Conservation (phyloP, 164 flowering plant genomes). For the Stephania yunnanensis region DNA sequence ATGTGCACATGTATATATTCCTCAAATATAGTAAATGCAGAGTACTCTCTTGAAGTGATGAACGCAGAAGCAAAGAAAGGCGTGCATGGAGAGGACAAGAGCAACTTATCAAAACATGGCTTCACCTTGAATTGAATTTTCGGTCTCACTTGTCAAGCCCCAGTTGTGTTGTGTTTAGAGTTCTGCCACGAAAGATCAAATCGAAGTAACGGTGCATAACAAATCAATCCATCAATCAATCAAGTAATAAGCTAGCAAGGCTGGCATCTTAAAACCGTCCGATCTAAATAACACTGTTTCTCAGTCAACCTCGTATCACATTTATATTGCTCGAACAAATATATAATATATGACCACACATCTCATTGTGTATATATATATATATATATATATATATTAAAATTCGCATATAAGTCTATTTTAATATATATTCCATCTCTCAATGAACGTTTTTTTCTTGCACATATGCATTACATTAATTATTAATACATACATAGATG, state of each 20-base stretch:
- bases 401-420: not conserved
- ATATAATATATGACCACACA: too few relatives aligned
- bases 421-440: not conserved
- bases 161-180: not conserved
- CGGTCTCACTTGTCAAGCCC: not conserved
- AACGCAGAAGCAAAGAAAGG: not conserved
- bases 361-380: too few relatives aligned
- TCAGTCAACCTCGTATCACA: not conserved
- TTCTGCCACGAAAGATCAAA: not conserved
- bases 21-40: too few relatives aligned
- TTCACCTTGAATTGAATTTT: not conserved
- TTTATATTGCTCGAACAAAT: not conserved
- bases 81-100: not conserved
- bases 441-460: not conserved
- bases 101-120: not conserved
- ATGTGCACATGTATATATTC: too few relatives aligned
- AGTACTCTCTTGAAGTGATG: too few relatives aligned
- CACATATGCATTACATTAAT: too few relatives aligned
- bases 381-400: too few relatives aligned
- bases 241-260: not conserved
- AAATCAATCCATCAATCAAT: slow-evolving; percentile 5
- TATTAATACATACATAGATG: too few relatives aligned
- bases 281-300: not conserved
- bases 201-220: not conserved
- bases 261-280: not conserved